Evolutionary conservation across 805 yeast species (phyloP), one percentile per base, ranked within the genome.

Genomic region (Candida ficus): DNA sequence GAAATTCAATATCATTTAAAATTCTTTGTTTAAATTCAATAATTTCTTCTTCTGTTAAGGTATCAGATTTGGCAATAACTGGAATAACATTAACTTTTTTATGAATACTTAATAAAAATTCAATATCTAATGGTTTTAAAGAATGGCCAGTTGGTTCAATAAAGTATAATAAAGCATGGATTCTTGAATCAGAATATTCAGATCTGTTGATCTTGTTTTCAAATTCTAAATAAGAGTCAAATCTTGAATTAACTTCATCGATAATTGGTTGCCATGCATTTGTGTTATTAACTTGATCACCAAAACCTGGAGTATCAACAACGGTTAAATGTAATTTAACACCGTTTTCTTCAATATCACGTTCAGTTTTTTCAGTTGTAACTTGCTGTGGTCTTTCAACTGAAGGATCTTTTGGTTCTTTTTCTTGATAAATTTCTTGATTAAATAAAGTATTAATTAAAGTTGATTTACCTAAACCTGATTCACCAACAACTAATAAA

Each of bases 141-240:
- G 86, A 78, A 66, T 93, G 99, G 46, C 96, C 98, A 20, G 97
- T 90, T 52, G 99, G 99, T 66, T 91, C 96, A 56, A 93, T 85
- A 56, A 93, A 91, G 66, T 90, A 93, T 48, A 93, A 67, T 60
- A 89, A 79, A 26, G 96, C 98, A 63, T 93, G 99, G 44, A 93
- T 77, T 58, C 99, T 80, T 57, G 81, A 76, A 65, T 93, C 99
- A 43, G 67, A 72, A 47, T 82, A 72, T 16, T 75, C 63, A 11
- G 83, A 67, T 63, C 97, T 79, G 64, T 79, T 80, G 44, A 87
- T 74, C 59, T 82, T 80, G 56, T 87, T 87, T 69, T 93, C 99
- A 37, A 80, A 78, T 64, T 93, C 98, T 65, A 93, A 78, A 61
- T 80, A 91, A 47, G 76, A 73, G 65, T 93, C 96, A 60, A 83